Conservation (phyloP, 495 filamentous ascomycete genomes). For the Penicillium atrosanguineum region DNA sequence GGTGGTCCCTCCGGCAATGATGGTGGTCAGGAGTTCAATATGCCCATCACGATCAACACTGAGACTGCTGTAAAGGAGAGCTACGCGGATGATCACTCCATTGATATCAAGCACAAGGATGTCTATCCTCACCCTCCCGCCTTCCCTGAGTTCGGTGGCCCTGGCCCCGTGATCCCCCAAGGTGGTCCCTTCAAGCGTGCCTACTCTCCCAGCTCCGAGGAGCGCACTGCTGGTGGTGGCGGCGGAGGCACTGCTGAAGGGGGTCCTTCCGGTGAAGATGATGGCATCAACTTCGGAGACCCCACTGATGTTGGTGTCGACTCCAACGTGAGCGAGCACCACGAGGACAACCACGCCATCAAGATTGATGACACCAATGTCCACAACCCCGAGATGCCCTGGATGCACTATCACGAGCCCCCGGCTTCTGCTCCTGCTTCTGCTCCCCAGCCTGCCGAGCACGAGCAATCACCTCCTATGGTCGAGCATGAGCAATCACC, state of each 20-base stretch:
- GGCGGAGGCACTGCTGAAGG: conserved; percentile 15
- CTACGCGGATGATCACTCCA: conserved; percentile 22
- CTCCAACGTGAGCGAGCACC: conserved; percentile 21
- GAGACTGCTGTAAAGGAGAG: conserved; percentile 19
- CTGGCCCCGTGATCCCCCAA: conserved; percentile 4
- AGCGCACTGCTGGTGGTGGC: not conserved
- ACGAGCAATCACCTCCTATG: too few relatives aligned
- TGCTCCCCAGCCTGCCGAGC: too few relatives aligned
- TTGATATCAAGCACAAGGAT: conserved; percentile 18
- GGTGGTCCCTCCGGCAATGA: conserved; percentile 25
- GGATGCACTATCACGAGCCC: conserved; percentile 10
- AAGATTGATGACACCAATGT: conserved; percentile 20
- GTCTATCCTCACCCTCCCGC: conserved; percentile 6
- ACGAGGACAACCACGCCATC: conserved; percentile 30
- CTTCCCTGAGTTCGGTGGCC: not conserved
- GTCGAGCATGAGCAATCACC: too few relatives aligned
- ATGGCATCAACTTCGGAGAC: conserved; percentile 10
- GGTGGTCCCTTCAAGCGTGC: conserved; percentile 18
- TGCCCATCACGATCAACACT: conserved; percentile 13
- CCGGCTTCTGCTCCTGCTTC: conserved; percentile 7
- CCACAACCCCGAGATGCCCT: conserved; percentile 11
- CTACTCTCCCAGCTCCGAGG: conserved; percentile 13
- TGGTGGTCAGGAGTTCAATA: conserved; percentile 13
- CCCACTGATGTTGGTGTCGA: conserved; percentile 11
- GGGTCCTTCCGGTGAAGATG: conserved; percentile 25